These are phyloP conservation scores for Azolla pinnata DNA, from an alignment of 75 land plant species.

Conservation along the genomic window DNA sequence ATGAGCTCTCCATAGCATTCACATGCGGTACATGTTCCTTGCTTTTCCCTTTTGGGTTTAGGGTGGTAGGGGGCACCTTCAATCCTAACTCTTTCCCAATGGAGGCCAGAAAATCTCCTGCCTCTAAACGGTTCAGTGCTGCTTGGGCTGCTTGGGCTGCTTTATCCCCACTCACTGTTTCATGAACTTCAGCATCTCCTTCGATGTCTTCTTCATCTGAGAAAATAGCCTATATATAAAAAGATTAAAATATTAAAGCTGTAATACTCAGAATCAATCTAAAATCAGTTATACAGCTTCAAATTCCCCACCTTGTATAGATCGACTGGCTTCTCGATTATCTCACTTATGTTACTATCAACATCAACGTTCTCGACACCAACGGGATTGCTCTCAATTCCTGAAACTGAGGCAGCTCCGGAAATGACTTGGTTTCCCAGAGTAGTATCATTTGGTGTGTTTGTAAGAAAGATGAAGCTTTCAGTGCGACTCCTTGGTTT, in stretches of 20 bases:
- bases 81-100: slow-evolving; percentile 92
- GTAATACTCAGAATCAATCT: no score
- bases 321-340: slow-evolving; percentile 84
- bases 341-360: slow-evolving; percentile 23
- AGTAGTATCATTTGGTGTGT: no score
- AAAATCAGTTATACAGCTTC: no score
- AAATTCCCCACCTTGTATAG: slow-evolving; percentile 89
- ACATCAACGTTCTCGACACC: slow-evolving; percentile 21
- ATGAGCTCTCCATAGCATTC: neutral
- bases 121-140: slow-evolving; percentile 71
- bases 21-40: neutral
- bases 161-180: slow-evolving; percentile 26
- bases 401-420: no score
- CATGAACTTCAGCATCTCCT: slow-evolving; percentile 5
- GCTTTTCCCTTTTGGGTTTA: neutral
- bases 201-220: slow-evolving; percentile 87
- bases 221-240: slow-evolving; percentile 70
- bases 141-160: slow-evolving; percentile 55
- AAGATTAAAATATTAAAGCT: neutral
- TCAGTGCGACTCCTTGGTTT: slow-evolving; percentile 76
- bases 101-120: slow-evolving; percentile 91
- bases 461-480: slow-evolving; percentile 45
- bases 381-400: no score
- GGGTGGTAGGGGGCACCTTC: slow-evolving; percentile 44
- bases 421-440: no score